Evolutionary conservation across 208 protist genomes (phyloP).

Genomic region (Phytomonas sp.): DNA sequence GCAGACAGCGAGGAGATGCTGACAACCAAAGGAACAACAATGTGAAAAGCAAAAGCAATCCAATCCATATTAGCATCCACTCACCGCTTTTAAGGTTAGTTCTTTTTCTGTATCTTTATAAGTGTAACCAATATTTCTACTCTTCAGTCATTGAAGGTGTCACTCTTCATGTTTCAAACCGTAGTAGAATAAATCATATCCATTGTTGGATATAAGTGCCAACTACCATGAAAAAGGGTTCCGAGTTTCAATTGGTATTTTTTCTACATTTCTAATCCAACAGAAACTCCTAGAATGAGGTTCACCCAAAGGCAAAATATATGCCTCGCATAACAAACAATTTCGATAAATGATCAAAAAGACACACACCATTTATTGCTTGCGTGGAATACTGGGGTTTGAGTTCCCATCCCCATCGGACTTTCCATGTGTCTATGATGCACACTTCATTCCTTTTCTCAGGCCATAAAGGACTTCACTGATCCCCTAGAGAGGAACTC

Average conservation of each 20-base stretch:
- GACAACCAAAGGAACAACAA: neutral
- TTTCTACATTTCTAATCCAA: neutral
- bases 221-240: too few species aligned
- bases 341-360: neutral
- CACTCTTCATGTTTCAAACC: too few species aligned
- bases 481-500: neutral
- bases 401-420: neutral
- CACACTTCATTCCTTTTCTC: neutral
- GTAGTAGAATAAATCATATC: too few species aligned
- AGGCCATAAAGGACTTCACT: neutral
- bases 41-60: too few species aligned
- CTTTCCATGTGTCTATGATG: neutral
- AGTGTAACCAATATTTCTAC: too few species aligned
- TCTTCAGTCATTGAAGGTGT: too few species aligned
- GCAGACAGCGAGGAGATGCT: neutral
- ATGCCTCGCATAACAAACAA: neutral
- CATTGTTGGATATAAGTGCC: too few species aligned
- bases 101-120: too few species aligned
- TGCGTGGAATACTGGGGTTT: neutral
- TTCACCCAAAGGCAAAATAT: too few species aligned
- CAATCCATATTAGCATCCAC: too few species aligned
- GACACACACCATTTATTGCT: neutral
- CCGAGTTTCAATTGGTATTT: neutral
- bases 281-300: too few species aligned
- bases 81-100: too few species aligned